A percentile compares a stretch with the other conserved stretches of the same genome.
Evolutionary conservation across 495 filamentous ascomycete genomes (phyloP).

Genomic region (Xanthoparmelia taractica): DNA sequence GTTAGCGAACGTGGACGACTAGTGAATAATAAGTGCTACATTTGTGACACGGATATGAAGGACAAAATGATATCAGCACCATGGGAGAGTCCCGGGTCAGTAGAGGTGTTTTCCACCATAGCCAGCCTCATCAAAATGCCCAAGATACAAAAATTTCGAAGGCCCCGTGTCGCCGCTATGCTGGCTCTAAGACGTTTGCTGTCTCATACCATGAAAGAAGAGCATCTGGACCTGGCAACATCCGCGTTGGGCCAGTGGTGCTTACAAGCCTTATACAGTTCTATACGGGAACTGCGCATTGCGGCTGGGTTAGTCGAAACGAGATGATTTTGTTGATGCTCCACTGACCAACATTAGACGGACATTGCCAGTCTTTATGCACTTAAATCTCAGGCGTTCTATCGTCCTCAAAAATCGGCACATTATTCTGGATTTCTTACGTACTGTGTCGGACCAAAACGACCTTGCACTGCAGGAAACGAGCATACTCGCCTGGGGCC

Average conservation of each 20-base stretch:
- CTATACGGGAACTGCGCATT: conserved; percentile 75
- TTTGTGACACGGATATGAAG: conserved; percentile 32
- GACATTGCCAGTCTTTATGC: conserved; percentile 59
- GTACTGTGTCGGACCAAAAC: conserved; percentile 57
- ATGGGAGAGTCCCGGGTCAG: conserved; percentile 31
- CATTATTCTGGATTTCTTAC: conserved; percentile 59
- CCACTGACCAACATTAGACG: conserved; percentile 44
- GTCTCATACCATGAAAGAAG: conserved; percentile 49
- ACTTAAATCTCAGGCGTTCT: conserved; percentile 37
- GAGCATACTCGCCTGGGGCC: conserved; percentile 73
- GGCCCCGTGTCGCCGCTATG: conserved; percentile 65
- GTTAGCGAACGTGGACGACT: neutral
- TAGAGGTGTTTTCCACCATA: conserved; percentile 48
- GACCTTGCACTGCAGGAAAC: conserved; percentile 65
- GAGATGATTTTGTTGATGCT: neutral
- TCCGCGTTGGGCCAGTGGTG: conserved; percentile 71
- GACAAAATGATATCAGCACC: conserved; percentile 5
- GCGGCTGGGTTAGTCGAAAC: conserved; percentile 53
- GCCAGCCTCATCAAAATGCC: conserved; percentile 47
- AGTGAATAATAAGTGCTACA: conserved; percentile 32
- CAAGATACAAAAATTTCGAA: conserved; percentile 50
- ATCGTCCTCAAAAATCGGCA: conserved; percentile 57
- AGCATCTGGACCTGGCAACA: conserved; percentile 55
- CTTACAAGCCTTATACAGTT: conserved; percentile 69
- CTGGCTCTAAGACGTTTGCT: conserved; percentile 58